A percentile compares a stretch with the other conserved stretches of the same genome.
These are phyloP conservation scores for Hypsizygus ulmarius DNA, from an alignment of 1,284 basidiomycete species.

Conservation along the genomic window DNA sequence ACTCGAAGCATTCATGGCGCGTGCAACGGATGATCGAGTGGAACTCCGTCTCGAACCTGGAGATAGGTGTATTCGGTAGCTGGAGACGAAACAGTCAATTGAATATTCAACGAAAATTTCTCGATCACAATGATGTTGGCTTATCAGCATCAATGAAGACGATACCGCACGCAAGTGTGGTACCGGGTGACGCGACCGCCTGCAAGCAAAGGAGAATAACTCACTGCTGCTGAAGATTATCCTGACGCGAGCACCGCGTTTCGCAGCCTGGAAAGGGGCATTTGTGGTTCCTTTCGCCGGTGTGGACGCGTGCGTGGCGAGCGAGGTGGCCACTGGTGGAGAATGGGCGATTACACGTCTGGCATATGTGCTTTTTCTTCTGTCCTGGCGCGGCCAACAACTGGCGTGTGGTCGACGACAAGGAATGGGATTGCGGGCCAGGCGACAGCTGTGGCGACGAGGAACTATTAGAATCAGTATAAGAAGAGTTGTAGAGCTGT, in stretches of 20 bases:
- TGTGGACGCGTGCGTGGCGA: conserved; percentile 78
- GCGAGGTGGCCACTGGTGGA: conserved; percentile 84
- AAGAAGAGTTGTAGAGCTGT: conserved; percentile 17
- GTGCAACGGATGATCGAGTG: conserved; percentile 49
- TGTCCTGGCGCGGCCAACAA: conserved; percentile 18
- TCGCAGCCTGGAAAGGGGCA: conserved; percentile 83
- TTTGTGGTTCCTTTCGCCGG: conserved; percentile 77
- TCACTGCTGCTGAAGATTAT: conserved; percentile 82
- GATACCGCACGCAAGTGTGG: no score
- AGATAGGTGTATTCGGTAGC: conserved; percentile 71
- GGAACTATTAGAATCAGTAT: conserved; percentile 5
- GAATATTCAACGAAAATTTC: not conserved
- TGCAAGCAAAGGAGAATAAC: conserved; percentile 32
- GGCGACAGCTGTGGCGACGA: conserved; percentile 28
- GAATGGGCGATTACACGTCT: conserved; percentile 68
- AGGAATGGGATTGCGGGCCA: conserved; percentile 10
- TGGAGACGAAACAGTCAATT: conserved; percentile 26
- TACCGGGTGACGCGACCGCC: not conserved
- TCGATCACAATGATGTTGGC: not conserved
- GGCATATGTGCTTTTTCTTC: conserved; percentile 64
- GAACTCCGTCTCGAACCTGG: conserved; percentile 67
- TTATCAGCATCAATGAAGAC: conserved; percentile 4
- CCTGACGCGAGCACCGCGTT: conserved; percentile 75
- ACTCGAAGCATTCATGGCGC: conserved; percentile 33
- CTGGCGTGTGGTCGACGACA: not conserved